Evolutionary conservation across 805 yeast species (phyloP).

Genomic region (Candida ulmi): DNA sequence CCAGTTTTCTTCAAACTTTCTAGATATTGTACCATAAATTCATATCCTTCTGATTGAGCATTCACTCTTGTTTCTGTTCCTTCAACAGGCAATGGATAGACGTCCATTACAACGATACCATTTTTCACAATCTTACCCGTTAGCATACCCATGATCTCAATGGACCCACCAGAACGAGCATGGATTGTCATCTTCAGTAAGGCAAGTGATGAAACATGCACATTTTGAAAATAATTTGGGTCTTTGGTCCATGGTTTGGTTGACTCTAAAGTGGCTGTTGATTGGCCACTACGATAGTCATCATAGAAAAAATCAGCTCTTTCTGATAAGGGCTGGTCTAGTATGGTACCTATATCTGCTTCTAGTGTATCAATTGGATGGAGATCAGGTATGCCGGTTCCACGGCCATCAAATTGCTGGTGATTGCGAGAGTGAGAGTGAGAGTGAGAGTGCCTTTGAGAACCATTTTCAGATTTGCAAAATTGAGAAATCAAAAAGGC

Average conservation of each 20-base stretch:
- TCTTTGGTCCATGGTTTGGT: slow-evolving; percentile 52
- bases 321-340: slow-evolving; percentile 10
- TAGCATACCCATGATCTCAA: slow-evolving; percentile 94
- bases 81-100: slow-evolving; percentile 84
- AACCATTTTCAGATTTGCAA: too few species aligned
- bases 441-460: neutral
- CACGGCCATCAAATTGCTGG: too few species aligned
- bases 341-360: slow-evolving; percentile 11
- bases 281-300: slow-evolving; percentile 5
- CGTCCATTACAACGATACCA: slow-evolving; percentile 67
- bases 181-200: slow-evolving; percentile 71
- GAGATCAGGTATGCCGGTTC: too few species aligned
- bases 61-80: slow-evolving; percentile 96
- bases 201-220: slow-evolving; percentile 65
- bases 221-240: slow-evolving; percentile 55
- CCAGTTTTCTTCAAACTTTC: slow-evolving; percentile 47
- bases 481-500: slow-evolving; percentile 7
- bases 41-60: slow-evolving; percentile 91
- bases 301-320: slow-evolving; percentile 14
- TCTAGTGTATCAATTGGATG: slow-evolving; percentile 8
- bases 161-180: slow-evolving; percentile 77
- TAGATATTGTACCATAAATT: slow-evolving; percentile 84
- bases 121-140: slow-evolving; percentile 63
- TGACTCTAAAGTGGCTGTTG: slow-evolving; percentile 12
- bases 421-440: too few species aligned